Percentiles rank a stretch among this genome's conserved stretches.
These are phyloP conservation scores for Stenocarpella maydis DNA, from an alignment of 2,329 filamentous ascomycete genomes.

Conservation along the genomic window DNA sequence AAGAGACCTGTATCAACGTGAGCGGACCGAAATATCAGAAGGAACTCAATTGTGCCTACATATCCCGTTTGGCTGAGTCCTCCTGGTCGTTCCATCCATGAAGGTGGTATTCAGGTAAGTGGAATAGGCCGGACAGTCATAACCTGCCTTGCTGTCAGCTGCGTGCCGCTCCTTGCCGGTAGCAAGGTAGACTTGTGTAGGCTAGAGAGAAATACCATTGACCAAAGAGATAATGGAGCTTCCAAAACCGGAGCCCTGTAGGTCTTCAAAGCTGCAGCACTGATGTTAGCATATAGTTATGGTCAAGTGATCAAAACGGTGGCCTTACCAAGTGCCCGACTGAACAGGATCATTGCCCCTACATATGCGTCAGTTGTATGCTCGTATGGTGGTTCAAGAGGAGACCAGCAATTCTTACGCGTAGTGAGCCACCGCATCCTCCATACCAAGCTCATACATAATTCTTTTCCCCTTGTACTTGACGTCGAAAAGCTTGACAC, in stretches of 20 bases:
- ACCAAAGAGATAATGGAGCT: background rate
- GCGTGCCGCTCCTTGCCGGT: background rate
- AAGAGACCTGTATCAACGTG: constrained; percentile 49
- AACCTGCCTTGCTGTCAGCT: background rate
- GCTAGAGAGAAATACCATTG: background rate
- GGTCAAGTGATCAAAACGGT: no score
- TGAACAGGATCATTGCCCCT: constrained; percentile 39
- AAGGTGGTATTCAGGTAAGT: constrained; percentile 1
- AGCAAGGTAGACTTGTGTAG: background rate
- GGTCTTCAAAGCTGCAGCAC: background rate
- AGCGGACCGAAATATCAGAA: constrained; percentile 38
- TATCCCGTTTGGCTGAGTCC: background rate
- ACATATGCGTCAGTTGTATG: constrained; percentile 42
- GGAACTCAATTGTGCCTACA: background rate
- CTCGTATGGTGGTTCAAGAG: constrained; percentile 45
- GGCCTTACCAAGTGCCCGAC: background rate
- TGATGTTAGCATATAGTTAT: background rate
- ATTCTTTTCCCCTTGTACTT: constrained; percentile 58
- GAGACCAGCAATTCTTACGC: constrained; percentile 31
- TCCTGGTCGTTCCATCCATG: background rate
- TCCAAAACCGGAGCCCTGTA: no score
- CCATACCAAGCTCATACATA: constrained; percentile 52
- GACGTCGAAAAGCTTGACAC: constrained; percentile 58
- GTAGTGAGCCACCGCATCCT: background rate
- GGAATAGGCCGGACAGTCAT: constrained; percentile 11